Base-by-base conservation (phyloP, 75 land plant species). In the Pinus tabuliformis region DNA sequence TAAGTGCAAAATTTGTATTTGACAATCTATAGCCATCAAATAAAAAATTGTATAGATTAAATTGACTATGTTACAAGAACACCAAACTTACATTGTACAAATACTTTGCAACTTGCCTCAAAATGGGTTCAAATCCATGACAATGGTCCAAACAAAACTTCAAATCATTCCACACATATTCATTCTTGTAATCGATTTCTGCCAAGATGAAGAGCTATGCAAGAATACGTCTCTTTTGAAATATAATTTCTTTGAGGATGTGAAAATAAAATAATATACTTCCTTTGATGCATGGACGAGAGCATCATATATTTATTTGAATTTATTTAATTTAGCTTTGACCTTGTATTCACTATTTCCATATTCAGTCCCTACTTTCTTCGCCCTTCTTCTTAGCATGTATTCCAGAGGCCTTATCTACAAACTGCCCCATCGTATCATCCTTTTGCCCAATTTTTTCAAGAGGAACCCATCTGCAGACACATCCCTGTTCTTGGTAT, bases 161-260 rank as follows among this genome's bases (percentile, higher is more conserved):
- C 39, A 30, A 33, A 37, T 37, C 36, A 3, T 39, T 20, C 52
- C 18, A 39, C 13, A 7, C 8, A 3, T 3, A 36, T 15, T 45
- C 39, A 8, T 45, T 45, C 9, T 17, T 18, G 22, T 70, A 57
- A 76, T 95, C 85, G 91, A 73, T 96, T 96, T 74, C 97, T 77
- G 36, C 97, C 99, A 33, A 96, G 88, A 12, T 95, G 99, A 58
- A 96, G 91, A 66, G 97, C 90, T 64, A 97, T 88, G 80, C 97
- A 96, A 16, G 75, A 58, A 63, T 81, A 96, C 1, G 99, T 96
- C 83, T 96, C 99, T 77, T 83, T 93, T 26, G 68, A 92, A 75
- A 20, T 86, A 79, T 52, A 75, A 70, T 73, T 90, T 91, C 83
- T 78, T 94, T 0, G 97, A 96, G 0, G 99, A 96, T n/a, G 95